Evolutionary conservation across 306 rosid species (phyloP).

Genomic region (Fragaria iinumae): DNA sequence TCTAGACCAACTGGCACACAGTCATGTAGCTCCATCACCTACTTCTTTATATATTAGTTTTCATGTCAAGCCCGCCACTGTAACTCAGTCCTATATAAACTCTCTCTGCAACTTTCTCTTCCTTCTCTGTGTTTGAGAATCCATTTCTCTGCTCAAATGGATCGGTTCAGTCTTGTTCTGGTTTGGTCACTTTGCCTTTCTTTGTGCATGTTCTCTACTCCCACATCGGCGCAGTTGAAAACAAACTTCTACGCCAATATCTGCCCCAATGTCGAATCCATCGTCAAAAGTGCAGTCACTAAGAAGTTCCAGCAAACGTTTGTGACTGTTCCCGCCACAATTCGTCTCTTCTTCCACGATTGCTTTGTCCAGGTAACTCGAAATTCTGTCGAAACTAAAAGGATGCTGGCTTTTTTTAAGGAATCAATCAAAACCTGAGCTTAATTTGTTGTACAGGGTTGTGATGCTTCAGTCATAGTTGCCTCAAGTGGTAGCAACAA

Average conservation of each 20-base stretch:
- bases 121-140: neutral
- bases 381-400: neutral
- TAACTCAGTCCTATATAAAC: neutral
- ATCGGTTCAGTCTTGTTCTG: slow-evolving; percentile 31
- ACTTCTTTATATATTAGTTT: neutral
- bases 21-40: neutral
- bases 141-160: slow-evolving; percentile 36
- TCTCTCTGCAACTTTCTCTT: neutral
- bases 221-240: slow-evolving; percentile 56
- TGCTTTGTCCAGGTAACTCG: slow-evolving; percentile 69
- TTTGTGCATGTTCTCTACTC: slow-evolving; percentile 34
- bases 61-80: neutral
- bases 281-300: slow-evolving; percentile 58
- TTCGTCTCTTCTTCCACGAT: slow-evolving; percentile 94
- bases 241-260: slow-evolving; percentile 54
- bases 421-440: slow-evolving; percentile 2
- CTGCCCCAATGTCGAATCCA: slow-evolving; percentile 75
- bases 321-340: slow-evolving; percentile 76
- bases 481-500: slow-evolving; percentile 44
- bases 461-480: slow-evolving; percentile 65
- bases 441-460: slow-evolving; percentile 45
- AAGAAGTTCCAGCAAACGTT: slow-evolving; percentile 75
- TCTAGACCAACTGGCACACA: slow-evolving; percentile 4
- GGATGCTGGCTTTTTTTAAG: neutral
- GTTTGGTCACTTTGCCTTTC: slow-evolving; percentile 39